Evolutionary conservation across 179 eudicot genomes (phyloP).

Genomic region (Spinacia oleracea): DNA sequence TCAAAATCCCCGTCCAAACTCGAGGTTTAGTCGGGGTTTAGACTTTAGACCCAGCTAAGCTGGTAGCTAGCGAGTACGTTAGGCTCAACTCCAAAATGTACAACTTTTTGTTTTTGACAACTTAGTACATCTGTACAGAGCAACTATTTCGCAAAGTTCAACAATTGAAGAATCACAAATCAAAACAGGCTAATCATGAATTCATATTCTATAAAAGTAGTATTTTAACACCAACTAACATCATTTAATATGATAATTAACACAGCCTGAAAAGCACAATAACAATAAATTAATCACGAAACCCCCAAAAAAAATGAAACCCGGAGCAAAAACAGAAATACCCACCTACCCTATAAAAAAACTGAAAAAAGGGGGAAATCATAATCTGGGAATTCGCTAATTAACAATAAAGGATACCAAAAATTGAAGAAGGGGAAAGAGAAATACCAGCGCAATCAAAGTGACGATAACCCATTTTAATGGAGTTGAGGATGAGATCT

Average conservation of each 20-base stretch:
- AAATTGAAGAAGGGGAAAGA: neutral
- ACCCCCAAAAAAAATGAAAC: neutral
- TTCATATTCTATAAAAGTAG: neutral
- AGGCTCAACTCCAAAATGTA: no score
- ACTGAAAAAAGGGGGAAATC: no score
- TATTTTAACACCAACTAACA: neutral
- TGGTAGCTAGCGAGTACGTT: neutral
- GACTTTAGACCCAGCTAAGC: neutral
- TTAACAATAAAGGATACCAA: neutral
- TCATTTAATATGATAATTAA: neutral
- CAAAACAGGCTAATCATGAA: neutral
- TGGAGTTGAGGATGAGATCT: conserved; percentile 60
- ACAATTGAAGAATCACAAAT: neutral
- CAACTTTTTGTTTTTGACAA: no score
- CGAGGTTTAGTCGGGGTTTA: neutral
- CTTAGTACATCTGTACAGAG: no score
- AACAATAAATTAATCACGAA: neutral
- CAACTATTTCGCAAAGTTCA: neutral
- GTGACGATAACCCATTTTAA: conserved; percentile 80
- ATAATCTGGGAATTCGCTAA: neutral
- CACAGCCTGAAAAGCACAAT: neutral
- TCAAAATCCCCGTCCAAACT: neutral
- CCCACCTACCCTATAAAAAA: neutral
- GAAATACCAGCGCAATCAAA: conserved; percentile 93
- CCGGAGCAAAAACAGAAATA: neutral